A percentile compares a stretch with the other conserved stretches of the same genome.
Conservation (phyloP, 208 protist species). For the Leishmania braziliensis region DNA sequence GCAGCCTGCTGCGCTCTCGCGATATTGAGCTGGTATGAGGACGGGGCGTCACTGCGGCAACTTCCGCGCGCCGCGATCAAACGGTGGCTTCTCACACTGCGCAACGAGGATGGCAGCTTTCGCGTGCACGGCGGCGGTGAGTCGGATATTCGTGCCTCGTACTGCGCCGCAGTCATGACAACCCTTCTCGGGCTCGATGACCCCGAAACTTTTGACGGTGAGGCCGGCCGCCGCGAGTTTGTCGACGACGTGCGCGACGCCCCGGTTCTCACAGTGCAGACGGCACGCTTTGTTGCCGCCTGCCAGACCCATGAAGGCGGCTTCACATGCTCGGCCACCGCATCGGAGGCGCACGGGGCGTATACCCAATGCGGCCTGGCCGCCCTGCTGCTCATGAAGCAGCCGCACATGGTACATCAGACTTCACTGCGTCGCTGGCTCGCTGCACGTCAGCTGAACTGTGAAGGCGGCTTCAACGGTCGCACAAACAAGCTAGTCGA, state of each 20-base stretch:
- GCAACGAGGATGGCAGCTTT: constrained; percentile 78
- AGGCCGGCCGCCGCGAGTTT: constrained; percentile 9
- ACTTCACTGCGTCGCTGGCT: constrained; percentile 75
- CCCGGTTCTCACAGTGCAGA: constrained; percentile 46
- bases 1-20: constrained; percentile 77
- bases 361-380: constrained; percentile 93
- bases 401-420: constrained; percentile 57
- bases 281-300: constrained; percentile 61
- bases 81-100: constrained; percentile 84
- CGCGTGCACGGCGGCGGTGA: constrained; percentile 86
- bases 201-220: constrained; percentile 33
- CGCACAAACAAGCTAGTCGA: constrained; percentile 98
- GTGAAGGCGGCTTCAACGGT: constrained; percentile 94
- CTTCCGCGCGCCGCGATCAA: constrained; percentile 83
- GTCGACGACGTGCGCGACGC: constrained; percentile 35
- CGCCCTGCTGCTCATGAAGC: constrained; percentile 66
- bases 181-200: constrained; percentile 71
- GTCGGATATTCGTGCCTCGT: constrained; percentile 85
- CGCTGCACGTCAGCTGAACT: constrained; percentile 67
- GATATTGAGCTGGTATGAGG: constrained; percentile 45
- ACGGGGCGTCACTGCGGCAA: constrained; percentile 25
- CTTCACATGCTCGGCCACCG: constrained; percentile 63
- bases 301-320: constrained; percentile 95
- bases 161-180: constrained; percentile 83
- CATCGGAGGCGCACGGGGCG: constrained; percentile 90